A percentile compares a stretch with the other conserved stretches of the same genome.
These are phyloP conservation scores for Agaricus subrufescens DNA, from an alignment of 768 basidiomycete species.

Conservation along the genomic window DNA sequence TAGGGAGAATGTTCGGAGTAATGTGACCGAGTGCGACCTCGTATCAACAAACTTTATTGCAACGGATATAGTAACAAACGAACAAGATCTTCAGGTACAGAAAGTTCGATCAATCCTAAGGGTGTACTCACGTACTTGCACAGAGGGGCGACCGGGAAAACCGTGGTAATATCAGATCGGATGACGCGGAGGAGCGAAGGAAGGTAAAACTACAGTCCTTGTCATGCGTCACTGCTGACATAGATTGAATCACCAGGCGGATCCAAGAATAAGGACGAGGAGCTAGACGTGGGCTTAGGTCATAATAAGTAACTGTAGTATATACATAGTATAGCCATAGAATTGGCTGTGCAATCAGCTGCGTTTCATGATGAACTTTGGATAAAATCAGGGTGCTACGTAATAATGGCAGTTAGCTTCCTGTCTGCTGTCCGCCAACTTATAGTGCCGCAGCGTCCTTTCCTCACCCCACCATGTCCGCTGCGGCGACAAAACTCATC, in stretches of 20 bases:
- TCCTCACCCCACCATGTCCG: constrained; percentile 37
- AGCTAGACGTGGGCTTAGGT: neutral
- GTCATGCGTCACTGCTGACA: neutral
- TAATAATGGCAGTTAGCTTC: no score
- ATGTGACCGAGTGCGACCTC: constrained; percentile 16
- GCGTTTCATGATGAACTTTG: no score
- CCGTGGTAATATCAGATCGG: neutral
- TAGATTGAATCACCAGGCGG: neutral
- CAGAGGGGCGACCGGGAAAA: neutral
- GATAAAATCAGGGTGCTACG: no score
- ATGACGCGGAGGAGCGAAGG: neutral
- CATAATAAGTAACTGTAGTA: neutral
- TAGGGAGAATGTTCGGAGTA: constrained; percentile 27
- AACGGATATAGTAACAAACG: constrained; percentile 15
- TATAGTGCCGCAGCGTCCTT: constrained; percentile 4
- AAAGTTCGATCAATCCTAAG: neutral
- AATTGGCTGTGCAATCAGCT: no score
- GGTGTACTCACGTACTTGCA: no score
- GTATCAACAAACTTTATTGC: constrained; percentile 32
- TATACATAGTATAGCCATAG: neutral
- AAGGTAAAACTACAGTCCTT: neutral
- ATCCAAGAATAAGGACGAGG: neutral
- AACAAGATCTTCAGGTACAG: constrained; percentile 18
- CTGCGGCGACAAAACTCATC: constrained; percentile 38
- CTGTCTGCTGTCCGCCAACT: neutral